phyloP scores from a whole-genome alignment of 139 green algal genomes.

The Coelastrella sp. region DNA sequence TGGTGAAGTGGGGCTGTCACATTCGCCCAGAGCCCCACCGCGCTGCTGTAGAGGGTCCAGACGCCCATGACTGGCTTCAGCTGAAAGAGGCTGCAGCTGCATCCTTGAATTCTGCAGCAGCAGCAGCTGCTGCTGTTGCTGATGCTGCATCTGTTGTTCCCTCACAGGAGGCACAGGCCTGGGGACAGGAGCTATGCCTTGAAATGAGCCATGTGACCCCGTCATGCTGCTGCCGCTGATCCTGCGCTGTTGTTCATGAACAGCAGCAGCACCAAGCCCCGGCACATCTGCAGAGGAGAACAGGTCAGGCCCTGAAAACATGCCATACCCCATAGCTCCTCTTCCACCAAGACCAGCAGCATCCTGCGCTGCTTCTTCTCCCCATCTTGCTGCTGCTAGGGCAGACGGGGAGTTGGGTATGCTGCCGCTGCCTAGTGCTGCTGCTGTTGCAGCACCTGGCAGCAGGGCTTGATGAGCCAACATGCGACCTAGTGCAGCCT shows the following conservation, averaged over 20 bases:
- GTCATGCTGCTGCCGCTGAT: conserved; percentile 21
- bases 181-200: not conserved
- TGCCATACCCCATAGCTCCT: not conserved
- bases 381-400: not conserved
- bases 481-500: not conserved
- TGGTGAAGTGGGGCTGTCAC: not conserved
- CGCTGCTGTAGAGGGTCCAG: not conserved
- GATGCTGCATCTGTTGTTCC: not conserved
- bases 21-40: not conserved
- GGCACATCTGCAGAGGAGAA: conserved; percentile 5
- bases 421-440: not conserved
- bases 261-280: not conserved
- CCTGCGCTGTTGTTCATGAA: not conserved
- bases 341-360: not conserved
- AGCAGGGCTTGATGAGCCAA: not conserved
- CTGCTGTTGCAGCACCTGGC: not conserved
- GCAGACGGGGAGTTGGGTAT: not conserved
- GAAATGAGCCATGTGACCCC: not conserved
- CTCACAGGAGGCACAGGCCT: not conserved
- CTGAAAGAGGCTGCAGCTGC: not conserved
- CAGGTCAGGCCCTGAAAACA: conserved; percentile 34
- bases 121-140: conserved; percentile 10
- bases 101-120: not conserved
- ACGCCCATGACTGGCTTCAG: too few species aligned
- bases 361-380: not conserved